Conservation (phyloP, 108 stramenopile species). For the Discostella pseudostelligera region DNA sequence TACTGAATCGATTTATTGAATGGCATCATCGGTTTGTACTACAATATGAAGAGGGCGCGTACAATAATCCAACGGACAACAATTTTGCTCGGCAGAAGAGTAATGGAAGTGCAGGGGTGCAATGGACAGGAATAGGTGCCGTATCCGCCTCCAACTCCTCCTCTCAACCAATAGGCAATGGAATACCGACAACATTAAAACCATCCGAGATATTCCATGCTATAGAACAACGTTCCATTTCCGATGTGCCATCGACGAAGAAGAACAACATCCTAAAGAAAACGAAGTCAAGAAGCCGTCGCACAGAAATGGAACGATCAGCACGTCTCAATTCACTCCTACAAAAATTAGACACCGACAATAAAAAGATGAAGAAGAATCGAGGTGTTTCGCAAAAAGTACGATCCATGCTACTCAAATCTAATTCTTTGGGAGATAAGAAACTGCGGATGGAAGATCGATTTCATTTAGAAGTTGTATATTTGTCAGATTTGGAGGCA, state of each 20-base stretch:
- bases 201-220: slow-evolving; percentile 69
- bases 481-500: slow-evolving; percentile 18
- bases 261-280: slow-evolving; percentile 3
- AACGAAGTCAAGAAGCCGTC: slow-evolving; percentile 25
- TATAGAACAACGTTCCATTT: slow-evolving; percentile 50
- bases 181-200: slow-evolving; percentile 11
- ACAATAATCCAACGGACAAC: slow-evolving; percentile 20
- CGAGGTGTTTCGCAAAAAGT: slow-evolving; percentile 64
- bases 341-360: slow-evolving; percentile 38
- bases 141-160: not conserved
- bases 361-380: slow-evolving; percentile 44
- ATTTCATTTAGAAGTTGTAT: slow-evolving; percentile 65
- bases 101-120: not conserved
- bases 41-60: slow-evolving; percentile 29
- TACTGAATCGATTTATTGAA: slow-evolving; percentile 25
- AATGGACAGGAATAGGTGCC: slow-evolving; percentile 35
- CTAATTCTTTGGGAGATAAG: slow-evolving; percentile 60
- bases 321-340: slow-evolving; percentile 53
- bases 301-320: slow-evolving; percentile 30
- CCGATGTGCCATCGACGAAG: slow-evolving; percentile 12
- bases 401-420: slow-evolving; percentile 70
- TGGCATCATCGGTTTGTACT: slow-evolving; percentile 32
- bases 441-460: slow-evolving; percentile 64
- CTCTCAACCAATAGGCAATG: not conserved
- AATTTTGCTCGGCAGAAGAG: not conserved